Evolutionary conservation across 768 basidiomycete species (phyloP).

Genomic region (Terana coerulea): DNA sequence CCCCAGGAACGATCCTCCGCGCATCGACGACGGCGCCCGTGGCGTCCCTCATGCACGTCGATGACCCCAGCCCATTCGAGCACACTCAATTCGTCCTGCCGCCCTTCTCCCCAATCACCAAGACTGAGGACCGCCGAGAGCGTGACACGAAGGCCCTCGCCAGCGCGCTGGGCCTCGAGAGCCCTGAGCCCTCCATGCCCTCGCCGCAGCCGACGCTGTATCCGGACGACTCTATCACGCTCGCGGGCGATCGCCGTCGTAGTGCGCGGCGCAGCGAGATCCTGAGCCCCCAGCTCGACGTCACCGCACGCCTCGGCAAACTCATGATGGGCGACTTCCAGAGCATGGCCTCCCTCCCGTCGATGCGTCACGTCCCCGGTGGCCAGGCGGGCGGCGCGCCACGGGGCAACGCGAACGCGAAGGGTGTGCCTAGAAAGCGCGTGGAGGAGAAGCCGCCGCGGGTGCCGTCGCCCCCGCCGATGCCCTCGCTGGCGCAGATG

Average conservation of each 20-base stretch:
- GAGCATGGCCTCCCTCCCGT: conserved; percentile 25
- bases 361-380: conserved; percentile 28
- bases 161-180: conserved; percentile 33
- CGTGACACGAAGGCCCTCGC: conserved; percentile 35
- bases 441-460: conserved; percentile 64
- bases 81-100: conserved; percentile 32
- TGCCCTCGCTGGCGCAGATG: conserved; percentile 78
- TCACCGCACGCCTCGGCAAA: conserved; percentile 48
- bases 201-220: conserved; percentile 63
- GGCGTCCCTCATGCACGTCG: conserved; percentile 15
- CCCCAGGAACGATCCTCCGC: conserved; percentile 48
- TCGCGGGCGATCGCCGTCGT: conserved; percentile 38
- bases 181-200: conserved; percentile 30
- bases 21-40: conserved; percentile 37
- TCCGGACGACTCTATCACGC: conserved; percentile 70
- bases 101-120: conserved; percentile 30
- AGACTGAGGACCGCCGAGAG: conserved; percentile 42
- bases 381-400: conserved; percentile 19
- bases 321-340: conserved; percentile 60
- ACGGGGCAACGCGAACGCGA: conserved; percentile 11
- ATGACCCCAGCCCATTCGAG: conserved; percentile 31
- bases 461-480: conserved; percentile 73
- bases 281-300: conserved; percentile 34
- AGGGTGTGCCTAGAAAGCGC: conserved; percentile 34
- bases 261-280: conserved; percentile 27